Evolutionary conservation across 23 red algal genomes (phyloP), one percentile per base, ranked within the genome.

Genomic region (Gracilaria caudata): DNA sequence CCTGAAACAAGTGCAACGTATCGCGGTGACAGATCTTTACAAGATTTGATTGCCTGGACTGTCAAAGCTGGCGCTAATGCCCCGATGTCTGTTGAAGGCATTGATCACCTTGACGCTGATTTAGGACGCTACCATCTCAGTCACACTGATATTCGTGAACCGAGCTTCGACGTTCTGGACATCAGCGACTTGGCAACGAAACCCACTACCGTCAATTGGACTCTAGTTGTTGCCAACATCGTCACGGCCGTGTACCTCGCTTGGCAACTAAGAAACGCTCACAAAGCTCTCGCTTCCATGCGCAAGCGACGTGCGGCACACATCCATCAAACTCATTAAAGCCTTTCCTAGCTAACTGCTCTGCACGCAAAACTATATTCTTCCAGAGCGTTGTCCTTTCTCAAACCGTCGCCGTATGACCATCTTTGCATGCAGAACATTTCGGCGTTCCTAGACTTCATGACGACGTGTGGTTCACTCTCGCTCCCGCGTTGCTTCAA

Each of bases 141-240:
- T 20, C 26, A 28, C 29, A 7, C 1, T 29, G 21, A 47, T n/a
- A 30, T 75, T 49, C 39, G 23, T 28, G 77, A 57, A 5, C 32
- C 3, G 16, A 2, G 0, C 0, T 25, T 57, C 14, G 77, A 80
- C 35, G 77, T 80, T 14, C 16, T 80, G 51, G 77, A 80, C 19
- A 60, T 80, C 9, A 13, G 77, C 11, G 77, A 80, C 5, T 1
- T 9, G 3, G 46, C 20, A 3, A 21, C 28, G 7, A n/a, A 36
- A 28, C 14, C 7, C 1, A 24, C 30, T 19, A n/a, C 7, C 57
- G 34, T 64, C 23, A 89, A 78, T 55, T 87, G 85, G 85, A 43
- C 55, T 74, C 54, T 89, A 17, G 23, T 89, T 13, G 85, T 26
- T 19, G 85, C 85, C 26, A 89, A 89, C 55, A 20, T 89, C 53